These are phyloP conservation scores for Trichosporon sp. DNA, from an alignment of 1,284 basidiomycete genomes.

Conservation along the genomic window DNA sequence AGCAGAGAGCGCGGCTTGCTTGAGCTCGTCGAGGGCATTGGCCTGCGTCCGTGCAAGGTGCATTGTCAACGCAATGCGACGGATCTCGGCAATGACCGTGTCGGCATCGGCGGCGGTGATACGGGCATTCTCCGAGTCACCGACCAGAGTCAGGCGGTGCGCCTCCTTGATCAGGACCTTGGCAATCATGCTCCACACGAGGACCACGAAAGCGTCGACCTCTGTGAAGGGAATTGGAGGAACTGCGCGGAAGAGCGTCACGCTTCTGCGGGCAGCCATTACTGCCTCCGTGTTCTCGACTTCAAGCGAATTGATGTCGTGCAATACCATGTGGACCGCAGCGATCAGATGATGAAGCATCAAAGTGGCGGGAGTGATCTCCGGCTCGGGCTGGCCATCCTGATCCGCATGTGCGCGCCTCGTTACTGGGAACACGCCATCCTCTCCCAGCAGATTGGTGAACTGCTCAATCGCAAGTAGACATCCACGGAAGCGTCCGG, in stretches of 20 bases:
- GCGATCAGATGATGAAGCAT: conserved; percentile 49
- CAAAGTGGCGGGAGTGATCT: conserved; percentile 39
- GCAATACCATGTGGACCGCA: conserved; percentile 45
- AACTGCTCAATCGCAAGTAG: conserved; percentile 42
- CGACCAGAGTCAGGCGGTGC: conserved; percentile 37
- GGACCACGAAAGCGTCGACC: conserved; percentile 46
- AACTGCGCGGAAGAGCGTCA: conserved; percentile 42
- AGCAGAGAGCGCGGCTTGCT: conserved; percentile 32
- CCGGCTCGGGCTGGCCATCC: conserved; percentile 38
- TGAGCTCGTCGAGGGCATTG: conserved; percentile 44
- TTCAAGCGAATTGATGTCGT: conserved; percentile 51
- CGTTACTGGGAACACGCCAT: conserved; percentile 47
- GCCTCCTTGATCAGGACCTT: conserved; percentile 50
- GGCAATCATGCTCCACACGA: conserved; percentile 51
- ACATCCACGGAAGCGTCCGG: conserved; percentile 43
- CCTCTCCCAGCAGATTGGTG: conserved; percentile 38
- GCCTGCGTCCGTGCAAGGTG: conserved; percentile 45
- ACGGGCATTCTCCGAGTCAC: conserved; percentile 32
- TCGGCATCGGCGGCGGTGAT: conserved; percentile 25
- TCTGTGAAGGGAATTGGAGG: conserved; percentile 44
- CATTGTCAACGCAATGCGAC: conserved; percentile 42
- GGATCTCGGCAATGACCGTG: conserved; percentile 27
- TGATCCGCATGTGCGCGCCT: conserved; percentile 39
- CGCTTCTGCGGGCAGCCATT: conserved; percentile 40
- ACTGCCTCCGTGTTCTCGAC: conserved; percentile 47